Evolutionary conservation across 805 yeast species (phyloP), one percentile per base, ranked within the genome.

Genomic region (Clavispora santaluciae): DNA sequence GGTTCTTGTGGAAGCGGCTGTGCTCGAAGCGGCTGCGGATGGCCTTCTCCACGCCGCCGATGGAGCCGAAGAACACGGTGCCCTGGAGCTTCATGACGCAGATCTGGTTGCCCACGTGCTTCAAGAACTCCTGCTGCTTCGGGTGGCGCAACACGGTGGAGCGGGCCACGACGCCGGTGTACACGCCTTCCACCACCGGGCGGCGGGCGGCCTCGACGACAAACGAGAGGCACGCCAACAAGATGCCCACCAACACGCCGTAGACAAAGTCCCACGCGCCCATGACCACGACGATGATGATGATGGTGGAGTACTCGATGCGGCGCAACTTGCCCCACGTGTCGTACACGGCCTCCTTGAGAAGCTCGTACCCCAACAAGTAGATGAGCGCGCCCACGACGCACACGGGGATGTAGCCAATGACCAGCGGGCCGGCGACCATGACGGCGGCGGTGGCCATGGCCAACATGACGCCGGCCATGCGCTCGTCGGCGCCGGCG

Each of bases 311-410:
- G 59, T 93, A 93, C 61, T 93, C 99, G 51, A 86, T 83, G 18
- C 61, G 70, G 26, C 81, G 73, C 36, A 91, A 73, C 47, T 83
- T 77, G 4, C 91, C 93, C 63, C 76, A 73, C 0, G 98, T 88
- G 59, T 93, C 98, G 51, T 76, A 78, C 6, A 93, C 55, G 0
- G 97, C 86, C 61, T 93, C 99, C 41, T 83, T 80, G 49, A 93
- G 60, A 39, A 93, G 68, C 59, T 93, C 99, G 57, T 91, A 86
- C 1, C 99, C 99, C 36, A 93, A 70, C 43, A 93, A 65, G 61
- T 85, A 93, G 48, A 93, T 93, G 43, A 93, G 75, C 0, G 96
- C 79, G 0, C 97, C 98, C 20, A 93, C 99, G 29, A 93, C 97
- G 66, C 95, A 86, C 12, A 93, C 87, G 0, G 99, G 99, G 36